phyloP scores from a whole-genome alignment of 176 grass and related monocot species.

The Dactylis glomerata region DNA sequence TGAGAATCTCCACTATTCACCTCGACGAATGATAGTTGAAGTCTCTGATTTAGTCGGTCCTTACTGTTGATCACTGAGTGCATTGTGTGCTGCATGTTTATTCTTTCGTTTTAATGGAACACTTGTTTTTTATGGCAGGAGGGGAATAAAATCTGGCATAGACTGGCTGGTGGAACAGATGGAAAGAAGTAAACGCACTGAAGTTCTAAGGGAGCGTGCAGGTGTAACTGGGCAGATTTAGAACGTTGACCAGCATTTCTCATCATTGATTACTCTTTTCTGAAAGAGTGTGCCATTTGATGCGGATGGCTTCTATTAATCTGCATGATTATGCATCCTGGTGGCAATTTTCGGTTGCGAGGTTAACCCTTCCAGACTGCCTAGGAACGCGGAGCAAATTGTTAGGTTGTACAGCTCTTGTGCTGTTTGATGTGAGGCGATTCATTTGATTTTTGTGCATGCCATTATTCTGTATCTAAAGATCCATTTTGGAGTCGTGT shows the following conservation, averaged over 20 bases:
- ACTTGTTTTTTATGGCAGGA: constrained; percentile 35
- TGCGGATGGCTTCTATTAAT: not conserved
- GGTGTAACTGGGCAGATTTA: constrained; percentile 49
- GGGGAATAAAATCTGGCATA: constrained; percentile 65
- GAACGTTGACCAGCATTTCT: not conserved
- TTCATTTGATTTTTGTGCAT: constrained; percentile 5
- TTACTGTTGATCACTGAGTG: not conserved
- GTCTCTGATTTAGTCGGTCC: not conserved
- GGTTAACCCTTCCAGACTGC: not conserved
- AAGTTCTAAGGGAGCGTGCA: constrained; percentile 50
- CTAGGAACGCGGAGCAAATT: not conserved
- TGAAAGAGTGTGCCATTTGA: constrained; percentile 5
- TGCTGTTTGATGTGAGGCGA: not conserved
- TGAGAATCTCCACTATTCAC: constrained; percentile 35
- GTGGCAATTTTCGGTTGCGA: not conserved
- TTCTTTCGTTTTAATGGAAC: constrained; percentile 3
- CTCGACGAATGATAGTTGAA: not conserved
- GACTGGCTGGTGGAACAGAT: constrained; percentile 83
- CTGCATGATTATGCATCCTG: not conserved
- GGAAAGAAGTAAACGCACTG: constrained; percentile 74
- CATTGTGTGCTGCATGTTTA: not conserved
- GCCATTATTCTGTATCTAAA: constrained; percentile 19
- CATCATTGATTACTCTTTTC: not conserved
- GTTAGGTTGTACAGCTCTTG: not conserved
- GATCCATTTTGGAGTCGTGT: constrained; percentile 6